Conservation (phyloP, 177 flowering plant genomes). For the Vitis hybrid region DNA sequence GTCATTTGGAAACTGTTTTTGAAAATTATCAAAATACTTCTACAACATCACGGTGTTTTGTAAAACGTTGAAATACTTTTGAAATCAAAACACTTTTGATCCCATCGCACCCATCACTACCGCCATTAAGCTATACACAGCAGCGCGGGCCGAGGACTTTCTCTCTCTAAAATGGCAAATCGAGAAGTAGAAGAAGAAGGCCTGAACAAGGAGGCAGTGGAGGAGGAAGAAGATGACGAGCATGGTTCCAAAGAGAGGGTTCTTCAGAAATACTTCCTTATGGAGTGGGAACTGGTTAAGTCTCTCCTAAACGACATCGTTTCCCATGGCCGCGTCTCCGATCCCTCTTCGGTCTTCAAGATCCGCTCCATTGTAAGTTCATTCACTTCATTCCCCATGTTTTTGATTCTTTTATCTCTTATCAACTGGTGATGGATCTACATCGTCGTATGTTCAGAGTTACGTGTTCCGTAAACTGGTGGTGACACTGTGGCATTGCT, state of each 20-base stretch:
- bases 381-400: slow-evolving; percentile 4
- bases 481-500: no score
- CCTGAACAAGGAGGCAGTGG: slow-evolving; percentile 8
- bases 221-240: slow-evolving; percentile 68
- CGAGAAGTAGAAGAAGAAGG: slow-evolving; percentile 9
- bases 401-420: background rate
- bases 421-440: background rate
- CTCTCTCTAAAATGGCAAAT: slow-evolving; percentile 15
- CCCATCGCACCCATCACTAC: background rate
- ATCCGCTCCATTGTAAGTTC: slow-evolving; percentile 79
- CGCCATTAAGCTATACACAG: background rate
- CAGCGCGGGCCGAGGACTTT: background rate
- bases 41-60: no score
- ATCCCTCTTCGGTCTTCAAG: slow-evolving; percentile 63
- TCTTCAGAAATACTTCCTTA: slow-evolving; percentile 75
- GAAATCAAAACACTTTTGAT: background rate
- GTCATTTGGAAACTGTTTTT: background rate
- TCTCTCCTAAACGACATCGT: slow-evolving; percentile 75
- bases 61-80: background rate
- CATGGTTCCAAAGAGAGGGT: slow-evolving; percentile 67
- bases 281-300: slow-evolving; percentile 81
- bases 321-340: slow-evolving; percentile 55
- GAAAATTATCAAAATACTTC: no score
- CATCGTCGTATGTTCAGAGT: background rate
- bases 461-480: background rate